Percentiles rank a stretch among this genome's conserved stretches.
Conservation (phyloP, 176 grass and related monocot genomes). For the Chrysopogon serrulatus region DNA sequence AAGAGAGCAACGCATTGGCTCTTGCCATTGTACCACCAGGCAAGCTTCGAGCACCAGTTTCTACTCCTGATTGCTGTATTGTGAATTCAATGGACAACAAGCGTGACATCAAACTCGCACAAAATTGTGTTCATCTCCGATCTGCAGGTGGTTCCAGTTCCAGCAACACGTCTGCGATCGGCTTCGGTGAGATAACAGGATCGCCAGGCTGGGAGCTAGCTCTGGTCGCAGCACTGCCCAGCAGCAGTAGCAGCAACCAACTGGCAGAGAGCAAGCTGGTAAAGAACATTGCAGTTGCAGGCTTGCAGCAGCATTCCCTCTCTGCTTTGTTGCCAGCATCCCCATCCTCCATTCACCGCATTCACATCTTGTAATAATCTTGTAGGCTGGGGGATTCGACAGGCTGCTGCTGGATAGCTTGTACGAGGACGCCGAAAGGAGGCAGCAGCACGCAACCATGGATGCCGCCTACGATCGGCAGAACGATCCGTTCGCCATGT, state of each 20-base stretch:
- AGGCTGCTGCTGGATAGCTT: conserved; percentile 66
- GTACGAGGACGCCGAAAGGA: conserved; percentile 52
- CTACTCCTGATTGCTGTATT: background rate
- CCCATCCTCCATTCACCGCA: background rate
- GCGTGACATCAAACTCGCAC: background rate
- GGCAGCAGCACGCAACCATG: conserved; percentile 34
- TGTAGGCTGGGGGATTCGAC: conserved; percentile 79
- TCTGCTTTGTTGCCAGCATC: background rate
- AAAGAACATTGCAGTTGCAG: background rate
- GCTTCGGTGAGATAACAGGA: conserved; percentile 13
- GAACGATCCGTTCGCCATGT: conserved; percentile 62
- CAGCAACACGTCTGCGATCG: background rate
- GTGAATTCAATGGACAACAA: background rate
- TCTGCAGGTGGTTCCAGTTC: conserved; percentile 5
- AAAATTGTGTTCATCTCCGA: background rate
- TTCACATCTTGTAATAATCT: background rate
- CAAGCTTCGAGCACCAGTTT: background rate
- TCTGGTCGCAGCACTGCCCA: conserved; percentile 45
- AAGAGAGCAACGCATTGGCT: conserved; percentile 73
- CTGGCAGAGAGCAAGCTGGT: conserved; percentile 56
- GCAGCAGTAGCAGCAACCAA: conserved; percentile 1
- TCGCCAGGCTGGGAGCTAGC: conserved; percentile 80
- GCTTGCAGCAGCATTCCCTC: background rate
- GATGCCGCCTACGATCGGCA: background rate
- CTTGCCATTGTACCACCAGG: conserved; percentile 59